Percentiles rank a stretch among this genome's conserved stretches.
Evolutionary conservation across 1,284 basidiomycete species (phyloP).

Genomic region (Pholiota adiposa): DNA sequence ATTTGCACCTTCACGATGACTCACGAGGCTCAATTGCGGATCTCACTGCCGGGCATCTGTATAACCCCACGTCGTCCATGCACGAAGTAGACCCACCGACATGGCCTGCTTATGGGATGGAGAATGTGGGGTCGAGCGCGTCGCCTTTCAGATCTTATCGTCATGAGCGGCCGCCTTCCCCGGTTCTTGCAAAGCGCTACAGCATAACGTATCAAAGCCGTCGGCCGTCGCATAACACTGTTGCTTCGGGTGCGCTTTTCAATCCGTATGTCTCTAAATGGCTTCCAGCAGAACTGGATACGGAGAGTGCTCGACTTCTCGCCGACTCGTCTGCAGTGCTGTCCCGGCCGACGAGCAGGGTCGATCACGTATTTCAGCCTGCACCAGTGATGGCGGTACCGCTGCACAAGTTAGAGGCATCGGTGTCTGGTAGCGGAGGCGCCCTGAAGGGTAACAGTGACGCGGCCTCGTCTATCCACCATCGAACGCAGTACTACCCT

Average conservation of each 20-base stretch:
- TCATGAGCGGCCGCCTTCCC: not conserved
- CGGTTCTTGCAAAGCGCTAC: not conserved
- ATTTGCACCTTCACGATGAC: not conserved
- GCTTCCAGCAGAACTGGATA: not conserved
- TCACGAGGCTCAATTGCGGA: not conserved
- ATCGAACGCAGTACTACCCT: not conserved
- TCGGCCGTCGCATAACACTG: constrained; percentile 4
- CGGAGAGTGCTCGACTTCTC: not conserved
- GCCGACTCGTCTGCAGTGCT: not conserved
- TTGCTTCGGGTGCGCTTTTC: constrained; percentile 2
- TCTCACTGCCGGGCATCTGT: constrained; percentile 1
- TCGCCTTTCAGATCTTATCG: not conserved
- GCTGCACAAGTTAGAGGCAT: not conserved
- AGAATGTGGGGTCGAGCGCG: constrained; percentile 1
- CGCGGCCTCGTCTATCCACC: not conserved
- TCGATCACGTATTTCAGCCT: not conserved
- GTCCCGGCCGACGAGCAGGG: not conserved
- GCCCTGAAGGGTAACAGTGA: not conserved
- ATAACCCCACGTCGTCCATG: constrained; percentile 2
- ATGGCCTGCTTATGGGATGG: constrained; percentile 8
- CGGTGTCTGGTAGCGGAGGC: not conserved
- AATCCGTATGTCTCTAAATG: constrained; percentile 3
- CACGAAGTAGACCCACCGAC: constrained; percentile 9
- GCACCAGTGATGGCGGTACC: not conserved
- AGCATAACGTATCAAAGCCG: not conserved